phyloP scores from a whole-genome alignment of 495 filamentous ascomycete genomes.

The Neurospora discreta region DNA sequence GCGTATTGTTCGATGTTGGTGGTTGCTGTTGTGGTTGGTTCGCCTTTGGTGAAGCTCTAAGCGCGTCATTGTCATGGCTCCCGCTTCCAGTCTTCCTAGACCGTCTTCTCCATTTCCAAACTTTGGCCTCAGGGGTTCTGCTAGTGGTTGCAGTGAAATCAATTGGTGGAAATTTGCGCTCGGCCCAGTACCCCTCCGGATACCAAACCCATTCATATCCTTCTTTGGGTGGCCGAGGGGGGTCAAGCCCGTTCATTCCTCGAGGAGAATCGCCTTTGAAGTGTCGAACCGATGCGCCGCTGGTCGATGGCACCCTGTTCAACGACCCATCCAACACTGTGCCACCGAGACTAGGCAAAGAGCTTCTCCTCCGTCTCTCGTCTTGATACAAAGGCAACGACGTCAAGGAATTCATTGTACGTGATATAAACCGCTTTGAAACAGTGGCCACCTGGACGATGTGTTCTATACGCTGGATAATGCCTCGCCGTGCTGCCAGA shows the following conservation, averaged over 20 bases:
- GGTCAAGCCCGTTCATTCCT: conserved; percentile 21
- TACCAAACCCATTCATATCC: conserved; percentile 47
- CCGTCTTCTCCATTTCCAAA: conserved; percentile 28
- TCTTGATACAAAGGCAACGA: not conserved
- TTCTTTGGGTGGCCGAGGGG: conserved; percentile 36
- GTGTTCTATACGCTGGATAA: not conserved
- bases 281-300: not conserved
- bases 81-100: conserved; percentile 23
- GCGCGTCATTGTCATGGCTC: conserved; percentile 4
- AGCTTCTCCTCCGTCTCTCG: not conserved
- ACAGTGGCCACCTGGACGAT: not conserved
- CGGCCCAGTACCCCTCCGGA: conserved; percentile 44
- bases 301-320: not conserved
- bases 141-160: not conserved
- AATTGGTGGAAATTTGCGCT: conserved; percentile 26
- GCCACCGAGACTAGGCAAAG: not conserved
- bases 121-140: conserved; percentile 11
- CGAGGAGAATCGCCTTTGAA: not conserved
- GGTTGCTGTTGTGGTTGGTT: conserved; percentile 1
- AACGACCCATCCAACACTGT: conserved; percentile 4
- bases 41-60: conserved; percentile 11
- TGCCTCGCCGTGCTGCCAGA: not conserved
- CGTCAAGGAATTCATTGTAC: not conserved
- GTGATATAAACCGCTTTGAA: not conserved
- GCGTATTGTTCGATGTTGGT: not conserved